Evolutionary conservation across 148 eudicot species (phyloP).

Genomic region (Vaccinium macrocarpon): DNA sequence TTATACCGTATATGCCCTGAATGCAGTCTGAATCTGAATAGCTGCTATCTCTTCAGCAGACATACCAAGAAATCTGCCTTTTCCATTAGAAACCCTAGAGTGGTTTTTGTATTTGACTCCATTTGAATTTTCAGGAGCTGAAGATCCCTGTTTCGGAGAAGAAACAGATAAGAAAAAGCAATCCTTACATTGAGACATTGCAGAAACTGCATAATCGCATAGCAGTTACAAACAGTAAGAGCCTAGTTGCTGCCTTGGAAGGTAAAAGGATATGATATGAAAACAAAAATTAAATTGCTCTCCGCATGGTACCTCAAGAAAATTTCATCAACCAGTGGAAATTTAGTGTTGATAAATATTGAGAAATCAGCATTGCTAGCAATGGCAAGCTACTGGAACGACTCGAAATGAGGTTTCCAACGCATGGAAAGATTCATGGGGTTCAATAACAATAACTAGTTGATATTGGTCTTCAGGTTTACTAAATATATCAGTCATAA

Average conservation of each 20-base stretch:
- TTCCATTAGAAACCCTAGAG: conserved; percentile 24
- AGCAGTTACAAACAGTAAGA: background rate
- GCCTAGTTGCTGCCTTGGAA: background rate
- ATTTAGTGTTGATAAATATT: background rate
- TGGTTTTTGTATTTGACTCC: conserved; percentile 27
- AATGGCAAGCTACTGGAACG: background rate
- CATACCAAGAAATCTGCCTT: conserved; percentile 18
- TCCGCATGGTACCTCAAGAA: background rate
- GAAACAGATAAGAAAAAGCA: background rate
- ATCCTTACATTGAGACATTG: background rate
- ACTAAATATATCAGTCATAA: background rate
- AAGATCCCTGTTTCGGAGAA: conserved; percentile 33
- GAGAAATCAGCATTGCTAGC: background rate
- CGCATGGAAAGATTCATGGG: background rate
- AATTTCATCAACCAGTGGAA: background rate
- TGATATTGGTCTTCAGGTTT: background rate
- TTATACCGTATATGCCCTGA: conserved; percentile 65
- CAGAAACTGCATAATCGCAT: background rate
- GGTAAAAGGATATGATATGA: background rate
- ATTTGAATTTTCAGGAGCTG: conserved; percentile 32
- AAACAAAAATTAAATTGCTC: background rate
- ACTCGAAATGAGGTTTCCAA: background rate
- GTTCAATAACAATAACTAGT: background rate
- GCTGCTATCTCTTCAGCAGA: conserved; percentile 68
- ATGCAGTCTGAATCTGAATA: conserved; percentile 69